phyloP scores from a whole-genome alignment of 1,284 basidiomycete genomes.

The Psilocybe mexicana region DNA sequence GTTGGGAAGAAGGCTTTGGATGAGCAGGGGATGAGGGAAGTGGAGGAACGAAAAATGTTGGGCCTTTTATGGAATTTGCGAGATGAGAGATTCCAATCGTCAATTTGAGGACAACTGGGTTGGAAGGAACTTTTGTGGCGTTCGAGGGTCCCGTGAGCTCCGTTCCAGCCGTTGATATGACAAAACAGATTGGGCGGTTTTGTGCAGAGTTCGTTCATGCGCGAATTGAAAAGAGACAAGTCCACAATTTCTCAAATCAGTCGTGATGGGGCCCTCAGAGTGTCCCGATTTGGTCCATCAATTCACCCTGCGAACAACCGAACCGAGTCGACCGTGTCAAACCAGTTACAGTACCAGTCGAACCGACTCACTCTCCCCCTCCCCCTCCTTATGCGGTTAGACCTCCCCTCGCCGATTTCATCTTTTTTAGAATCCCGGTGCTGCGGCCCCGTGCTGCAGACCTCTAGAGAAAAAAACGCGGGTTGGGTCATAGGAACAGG shows the following conservation, averaged over 20 bases:
- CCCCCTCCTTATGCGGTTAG: slow-evolving; percentile 14
- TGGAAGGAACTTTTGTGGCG: slow-evolving; percentile 31
- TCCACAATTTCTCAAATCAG: slow-evolving; percentile 15
- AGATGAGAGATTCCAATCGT: slow-evolving; percentile 17
- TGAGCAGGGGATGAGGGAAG: slow-evolving; percentile 18
- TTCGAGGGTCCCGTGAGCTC: slow-evolving; percentile 31
- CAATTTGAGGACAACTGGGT: slow-evolving; percentile 29
- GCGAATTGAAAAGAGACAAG: slow-evolving; percentile 14
- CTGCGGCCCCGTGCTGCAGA: slow-evolving; percentile 21
- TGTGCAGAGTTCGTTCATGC: slow-evolving; percentile 7
- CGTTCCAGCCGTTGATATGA: slow-evolving; percentile 37
- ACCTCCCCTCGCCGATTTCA: slow-evolving; percentile 5
- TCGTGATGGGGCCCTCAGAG: slow-evolving; percentile 6
- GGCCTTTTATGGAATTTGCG: slow-evolving; percentile 34
- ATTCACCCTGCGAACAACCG: neutral
- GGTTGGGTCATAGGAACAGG: slow-evolving; percentile 28
- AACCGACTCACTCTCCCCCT: too few species aligned
- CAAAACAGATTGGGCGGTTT: slow-evolving; percentile 25
- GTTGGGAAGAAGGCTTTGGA: slow-evolving; percentile 7
- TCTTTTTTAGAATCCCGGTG: slow-evolving; percentile 18
- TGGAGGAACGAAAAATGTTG: slow-evolving; percentile 20
- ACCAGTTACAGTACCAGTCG: too few species aligned
- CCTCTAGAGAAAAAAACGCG: slow-evolving; percentile 1
- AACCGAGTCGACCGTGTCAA: slow-evolving; percentile 6
- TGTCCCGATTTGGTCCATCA: slow-evolving; percentile 1